Base-by-base conservation (phyloP, 495 filamentous ascomycete genomes). In the Aspergillus sclerotiicarbonarius region DNA sequence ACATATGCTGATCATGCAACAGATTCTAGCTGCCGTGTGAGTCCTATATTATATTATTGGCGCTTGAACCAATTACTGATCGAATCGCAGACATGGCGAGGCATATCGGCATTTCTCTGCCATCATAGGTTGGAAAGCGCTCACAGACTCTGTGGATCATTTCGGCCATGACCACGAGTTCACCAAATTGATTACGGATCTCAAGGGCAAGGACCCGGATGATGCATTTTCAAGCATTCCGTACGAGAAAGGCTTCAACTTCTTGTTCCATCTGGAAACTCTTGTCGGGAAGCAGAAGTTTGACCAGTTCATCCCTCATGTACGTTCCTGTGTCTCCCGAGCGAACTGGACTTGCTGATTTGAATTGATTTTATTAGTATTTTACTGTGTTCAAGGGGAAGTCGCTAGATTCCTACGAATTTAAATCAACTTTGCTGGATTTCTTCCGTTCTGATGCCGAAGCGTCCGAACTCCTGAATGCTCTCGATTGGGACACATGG, bases 211-310 rank as follows among this genome's bases (percentile, higher is more conserved):
- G 66, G 91, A 97, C 66, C 93, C 93, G 0, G 94, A 97, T 71
- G 93, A 98, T 75, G 90, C 92, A 7, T 98, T 96, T 73, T 92
- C 89, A 50, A 87, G 82, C 30, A 78, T 97, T 29, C 94, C 94
- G 6, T 81, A 82, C 52, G 80, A 88, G 69, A 88, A 89, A 67
- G 89, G 89, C 4, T 91, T 90, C 64, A 82, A 82, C 58, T 90
- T 90, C 65, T 76, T 98, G 52, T 96, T 87, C 69, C 82, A 90
- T 61, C 81, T 98, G 8, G 94, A 98, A 60, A 86, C 84, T 30
- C 78, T 94, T 9, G 77, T 98, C 2, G 91, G 92, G n/a, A 87
- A 89, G 62, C 78, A 86, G 41, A 88, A 90, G 65, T 98, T 91
- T 74, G 87, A 97, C 78, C 86, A 83, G 59, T 98, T 96, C 73